Conservation (phyloP, 2,329 filamentous ascomycete genomes). For the Scleromitrula shiraiana region DNA sequence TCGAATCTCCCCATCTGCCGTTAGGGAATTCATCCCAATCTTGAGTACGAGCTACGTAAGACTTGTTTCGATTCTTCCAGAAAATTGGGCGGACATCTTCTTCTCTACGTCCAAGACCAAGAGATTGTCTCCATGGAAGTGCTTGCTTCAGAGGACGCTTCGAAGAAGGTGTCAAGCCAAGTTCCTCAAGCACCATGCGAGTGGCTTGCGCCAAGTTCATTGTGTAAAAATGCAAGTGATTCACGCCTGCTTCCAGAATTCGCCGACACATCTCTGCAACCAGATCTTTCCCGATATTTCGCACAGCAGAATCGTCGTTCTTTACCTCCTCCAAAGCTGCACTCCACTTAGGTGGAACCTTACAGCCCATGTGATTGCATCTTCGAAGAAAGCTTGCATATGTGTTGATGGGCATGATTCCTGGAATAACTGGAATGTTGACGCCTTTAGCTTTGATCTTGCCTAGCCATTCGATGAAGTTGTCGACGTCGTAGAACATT, state of each 20-base stretch:
- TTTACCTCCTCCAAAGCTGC: conserved; percentile 83
- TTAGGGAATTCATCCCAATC: conserved; percentile 99
- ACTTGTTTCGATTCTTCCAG: conserved; percentile 95
- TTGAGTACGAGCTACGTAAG: conserved; percentile 89
- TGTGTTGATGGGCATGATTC: conserved; percentile 91
- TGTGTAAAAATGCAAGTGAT: conserved; percentile 95
- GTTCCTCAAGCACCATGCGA: conserved; percentile 85
- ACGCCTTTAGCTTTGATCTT: conserved; percentile 83
- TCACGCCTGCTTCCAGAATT: conserved; percentile 73
- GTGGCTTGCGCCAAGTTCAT: conserved; percentile 98
- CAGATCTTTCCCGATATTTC: conserved; percentile 79
- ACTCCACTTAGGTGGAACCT: conserved; percentile 74
- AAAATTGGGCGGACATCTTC: conserved; percentile 98
- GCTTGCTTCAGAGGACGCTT: conserved; percentile 76
- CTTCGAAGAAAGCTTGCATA: conserved; percentile 87
- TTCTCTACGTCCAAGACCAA: conserved; percentile 77
- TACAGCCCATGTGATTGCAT: conserved; percentile 84
- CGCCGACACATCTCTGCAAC: conserved; percentile 86
- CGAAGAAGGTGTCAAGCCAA: conserved; percentile 70
- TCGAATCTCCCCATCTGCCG: conserved; percentile 94
- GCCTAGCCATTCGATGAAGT: conserved; percentile 84
- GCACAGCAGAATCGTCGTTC: conserved; percentile 89
- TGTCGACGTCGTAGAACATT: conserved; percentile 98
- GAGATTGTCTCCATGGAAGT: conserved; percentile 93
- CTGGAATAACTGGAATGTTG: conserved; percentile 71